Evolutionary conservation across 2,329 filamentous ascomycete species (phyloP).

Genomic region (Celoporthe dispersa): DNA sequence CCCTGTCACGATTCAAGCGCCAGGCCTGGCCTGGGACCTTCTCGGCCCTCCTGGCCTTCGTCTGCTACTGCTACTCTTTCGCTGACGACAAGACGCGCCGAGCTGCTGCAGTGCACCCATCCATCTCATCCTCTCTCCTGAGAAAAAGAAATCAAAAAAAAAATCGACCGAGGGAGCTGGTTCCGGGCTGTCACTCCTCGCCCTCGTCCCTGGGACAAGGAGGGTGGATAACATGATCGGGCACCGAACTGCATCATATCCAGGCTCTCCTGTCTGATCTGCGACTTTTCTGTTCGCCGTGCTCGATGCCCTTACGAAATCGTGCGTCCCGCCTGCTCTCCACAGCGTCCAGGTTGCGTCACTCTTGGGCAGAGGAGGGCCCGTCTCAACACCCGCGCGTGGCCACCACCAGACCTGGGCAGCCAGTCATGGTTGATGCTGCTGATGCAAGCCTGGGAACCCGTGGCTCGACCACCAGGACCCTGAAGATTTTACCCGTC

Average conservation of each 20-base stretch:
- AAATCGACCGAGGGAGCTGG: too few relatives aligned
- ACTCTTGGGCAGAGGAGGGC: not conserved
- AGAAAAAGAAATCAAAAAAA: too few relatives aligned
- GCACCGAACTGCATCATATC: constrained; percentile 8
- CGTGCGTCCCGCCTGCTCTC: not conserved
- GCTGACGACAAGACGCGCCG: not conserved
- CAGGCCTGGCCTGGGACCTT: not conserved
- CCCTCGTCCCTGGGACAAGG: not conserved
- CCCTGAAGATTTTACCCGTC: constrained; percentile 1
- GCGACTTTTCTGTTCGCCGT: not conserved
- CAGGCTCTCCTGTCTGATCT: not conserved
- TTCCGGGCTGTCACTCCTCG: not conserved
- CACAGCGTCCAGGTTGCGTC: constrained; percentile 1
- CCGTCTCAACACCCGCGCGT: not conserved
- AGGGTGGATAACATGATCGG: not conserved
- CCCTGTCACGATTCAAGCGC: not conserved
- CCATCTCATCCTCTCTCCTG: not conserved
- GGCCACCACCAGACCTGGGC: not conserved
- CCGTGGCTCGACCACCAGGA: not conserved
- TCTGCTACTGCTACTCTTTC: not conserved
- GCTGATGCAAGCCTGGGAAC: not conserved
- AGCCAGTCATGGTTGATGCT: not conserved
- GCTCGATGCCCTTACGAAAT: constrained; percentile 2
- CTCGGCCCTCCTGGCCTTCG: not conserved
- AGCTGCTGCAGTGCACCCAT: not conserved